Evolutionary conservation across 1,139 yeast genomes (phyloP).

Genomic region (Scheffersomyces illinoinensis): DNA sequence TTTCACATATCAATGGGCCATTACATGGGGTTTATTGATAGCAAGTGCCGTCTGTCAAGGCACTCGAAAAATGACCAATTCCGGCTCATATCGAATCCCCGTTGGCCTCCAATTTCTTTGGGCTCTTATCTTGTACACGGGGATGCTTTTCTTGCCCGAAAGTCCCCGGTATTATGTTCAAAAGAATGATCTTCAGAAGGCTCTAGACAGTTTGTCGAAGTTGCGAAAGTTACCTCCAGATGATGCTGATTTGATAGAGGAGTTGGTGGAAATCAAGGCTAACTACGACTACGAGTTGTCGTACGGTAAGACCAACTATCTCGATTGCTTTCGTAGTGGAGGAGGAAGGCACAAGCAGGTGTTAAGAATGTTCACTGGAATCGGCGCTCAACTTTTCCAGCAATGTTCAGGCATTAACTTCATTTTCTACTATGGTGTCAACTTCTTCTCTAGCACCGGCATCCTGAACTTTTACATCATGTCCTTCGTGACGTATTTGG

Average conservation of each 20-base stretch:
- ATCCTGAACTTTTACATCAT: slow-evolving; percentile 60
- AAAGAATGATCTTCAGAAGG: slow-evolving; percentile 60
- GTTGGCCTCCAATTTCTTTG: slow-evolving; percentile 72
- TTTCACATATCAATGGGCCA: slow-evolving; percentile 82
- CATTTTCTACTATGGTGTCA: slow-evolving; percentile 77
- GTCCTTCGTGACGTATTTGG: slow-evolving; percentile 71
- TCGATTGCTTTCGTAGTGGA: slow-evolving; percentile 67
- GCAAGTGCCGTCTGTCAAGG: slow-evolving; percentile 82
- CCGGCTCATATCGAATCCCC: slow-evolving; percentile 73
- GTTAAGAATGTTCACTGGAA: slow-evolving; percentile 66
- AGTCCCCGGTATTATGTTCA: slow-evolving; percentile 72
- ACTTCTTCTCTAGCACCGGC: slow-evolving; percentile 66
- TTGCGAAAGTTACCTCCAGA: slow-evolving; percentile 44
- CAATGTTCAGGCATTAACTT: slow-evolving; percentile 80
- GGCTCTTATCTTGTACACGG: slow-evolving; percentile 58
- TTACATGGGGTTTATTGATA: slow-evolving; percentile 75
- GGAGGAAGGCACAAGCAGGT: slow-evolving; percentile 67
- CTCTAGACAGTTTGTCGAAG: slow-evolving; percentile 46
- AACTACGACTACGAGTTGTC: slow-evolving; percentile 73
- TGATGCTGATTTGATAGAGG: slow-evolving; percentile 70
- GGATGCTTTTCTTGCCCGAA: slow-evolving; percentile 73
- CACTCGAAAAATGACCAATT: slow-evolving; percentile 52
- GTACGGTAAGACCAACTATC: slow-evolving; percentile 53
- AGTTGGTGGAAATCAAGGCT: slow-evolving; percentile 75
- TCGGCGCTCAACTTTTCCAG: slow-evolving; percentile 68